These are phyloP conservation scores for Phaseolus coccineus DNA, from an alignment of 331 rosid genomes.

Conservation along the genomic window DNA sequence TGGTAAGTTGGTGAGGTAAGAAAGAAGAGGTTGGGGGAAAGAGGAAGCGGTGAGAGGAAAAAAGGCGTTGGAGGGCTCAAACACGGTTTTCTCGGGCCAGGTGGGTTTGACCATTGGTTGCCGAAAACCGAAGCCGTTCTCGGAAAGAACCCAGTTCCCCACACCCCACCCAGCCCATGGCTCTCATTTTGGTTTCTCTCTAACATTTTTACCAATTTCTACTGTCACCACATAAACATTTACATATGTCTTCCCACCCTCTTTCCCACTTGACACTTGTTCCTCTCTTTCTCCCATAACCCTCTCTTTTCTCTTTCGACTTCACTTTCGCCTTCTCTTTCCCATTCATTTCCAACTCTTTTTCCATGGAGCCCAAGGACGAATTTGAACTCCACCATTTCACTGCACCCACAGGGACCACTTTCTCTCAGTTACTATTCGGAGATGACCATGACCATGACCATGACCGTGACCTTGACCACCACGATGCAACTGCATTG, in stretches of 20 bases:
- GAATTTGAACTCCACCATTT: constrained; percentile 62
- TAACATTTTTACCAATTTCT: neutral
- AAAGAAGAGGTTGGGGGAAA: too few species aligned
- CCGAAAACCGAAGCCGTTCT: constrained; percentile 65
- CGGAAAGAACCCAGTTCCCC: constrained; percentile 54
- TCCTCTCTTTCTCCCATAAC: too few species aligned
- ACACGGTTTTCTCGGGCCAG: constrained; percentile 95
- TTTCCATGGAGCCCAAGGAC: constrained; percentile 54
- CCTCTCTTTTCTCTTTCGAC: neutral
- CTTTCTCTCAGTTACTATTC: constrained; percentile 75
- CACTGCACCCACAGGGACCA: constrained; percentile 50
- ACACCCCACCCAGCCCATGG: constrained; percentile 35
- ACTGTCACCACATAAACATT: neutral
- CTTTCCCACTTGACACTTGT: constrained; percentile 35
- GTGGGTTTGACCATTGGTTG: constrained; percentile 73
- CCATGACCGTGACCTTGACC: neutral
- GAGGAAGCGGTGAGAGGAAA: neutral
- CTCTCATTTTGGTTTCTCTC: too few species aligned
- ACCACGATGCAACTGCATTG: constrained; percentile 13
- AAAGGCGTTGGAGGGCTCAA: constrained; percentile 63
- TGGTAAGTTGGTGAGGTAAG: too few species aligned
- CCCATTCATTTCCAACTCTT: neutral
- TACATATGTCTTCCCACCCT: constrained; percentile 40
- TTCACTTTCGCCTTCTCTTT: neutral
- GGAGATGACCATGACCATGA: constrained; percentile 49